Percentiles rank a stretch among this genome's conserved stretches.
Evolutionary conservation across 1,284 basidiomycete species (phyloP).

Genomic region (Athelia sp.): DNA sequence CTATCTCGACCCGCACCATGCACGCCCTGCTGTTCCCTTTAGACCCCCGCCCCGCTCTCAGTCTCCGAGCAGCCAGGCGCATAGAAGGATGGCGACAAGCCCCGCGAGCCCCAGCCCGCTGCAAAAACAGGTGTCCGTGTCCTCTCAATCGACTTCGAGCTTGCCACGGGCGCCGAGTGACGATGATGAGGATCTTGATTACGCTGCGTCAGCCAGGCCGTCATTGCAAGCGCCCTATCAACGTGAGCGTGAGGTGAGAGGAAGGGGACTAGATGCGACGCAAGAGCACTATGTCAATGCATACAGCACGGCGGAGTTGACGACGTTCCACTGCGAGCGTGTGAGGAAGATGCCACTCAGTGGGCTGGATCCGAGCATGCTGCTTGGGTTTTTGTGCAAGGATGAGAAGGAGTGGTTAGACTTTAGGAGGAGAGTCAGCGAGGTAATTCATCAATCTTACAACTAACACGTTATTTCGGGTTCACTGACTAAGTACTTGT

Average conservation of each 20-base stretch:
- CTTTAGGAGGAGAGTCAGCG: constrained; percentile 64
- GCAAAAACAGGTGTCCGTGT: constrained; percentile 52
- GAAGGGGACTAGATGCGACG: constrained; percentile 25
- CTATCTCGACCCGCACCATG: constrained; percentile 95
- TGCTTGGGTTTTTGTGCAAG: constrained; percentile 86
- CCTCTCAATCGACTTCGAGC: constrained; percentile 25
- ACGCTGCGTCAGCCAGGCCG: no score
- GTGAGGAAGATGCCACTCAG: constrained; percentile 90
- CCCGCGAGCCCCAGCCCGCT: constrained; percentile 26
- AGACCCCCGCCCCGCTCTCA: constrained; percentile 47
- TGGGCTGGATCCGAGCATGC: constrained; percentile 95
- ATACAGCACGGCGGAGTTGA: constrained; percentile 63
- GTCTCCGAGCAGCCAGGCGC: constrained; percentile 27
- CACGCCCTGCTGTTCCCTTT: constrained; percentile 77
- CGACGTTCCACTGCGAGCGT: constrained; percentile 91
- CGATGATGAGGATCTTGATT: no score
- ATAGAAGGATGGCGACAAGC: not conserved
- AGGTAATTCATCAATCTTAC: no score
- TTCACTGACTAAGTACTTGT: constrained; percentile 4
- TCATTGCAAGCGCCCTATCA: not conserved
- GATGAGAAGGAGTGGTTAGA: constrained; percentile 84
- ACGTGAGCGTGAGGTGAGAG: constrained; percentile 13
- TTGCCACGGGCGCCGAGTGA: not conserved
- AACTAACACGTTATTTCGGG: no score
- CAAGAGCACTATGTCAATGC: constrained; percentile 60